Base-by-base conservation (phyloP, 805 yeast genomes). In the Zygoascus bituminiphila region DNA sequence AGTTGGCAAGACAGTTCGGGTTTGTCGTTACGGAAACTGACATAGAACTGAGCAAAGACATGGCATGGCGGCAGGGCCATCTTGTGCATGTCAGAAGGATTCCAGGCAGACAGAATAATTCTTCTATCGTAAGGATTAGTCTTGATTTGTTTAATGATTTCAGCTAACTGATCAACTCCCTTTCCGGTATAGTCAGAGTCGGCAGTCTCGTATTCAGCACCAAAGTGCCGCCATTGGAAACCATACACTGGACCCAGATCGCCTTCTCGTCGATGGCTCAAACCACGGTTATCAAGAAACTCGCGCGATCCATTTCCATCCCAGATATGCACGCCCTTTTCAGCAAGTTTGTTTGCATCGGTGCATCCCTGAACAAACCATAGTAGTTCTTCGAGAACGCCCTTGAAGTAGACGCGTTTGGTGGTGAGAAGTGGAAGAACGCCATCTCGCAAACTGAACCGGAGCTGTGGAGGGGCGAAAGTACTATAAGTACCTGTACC, bases 51-150 rank as follows among this genome's bases (percentile, higher is more conserved):
- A 48, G 95, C 82, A 62, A 93, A 86, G 21, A 93, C 94, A 66
- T 93, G 99, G 62, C 99, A 93, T 23, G 99, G 99, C 10, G 99
- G 99, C 47, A 93, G 73, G 0, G 99, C 99, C 99, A 93, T 93
- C 54, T 80, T 73, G 45, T 79, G 75, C 62, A 91, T 86, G 59
- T 89, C 99, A 1, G 96, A 89, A 2, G 99, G 98, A 61, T 93
- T 93, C 99, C 99, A 93, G 0, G 99, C 98, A 41, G 94, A 82
- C 77, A 93, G 69, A 50, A 93, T 88, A 58, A 93, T 88, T 65
- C 99, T 75, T 62, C 99, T 77, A 65, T 93, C 98, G 61, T 86
- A 87, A 2, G 99, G 99, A 60, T 86, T 88, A 5, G 78, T 84
- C 59, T 83, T 88, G 55, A 93, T 70, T 54, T 83, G 86, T 42